These are phyloP conservation scores for Huntiella bhutanensis DNA, from an alignment of 2,329 filamentous ascomycete species.

Conservation along the genomic window DNA sequence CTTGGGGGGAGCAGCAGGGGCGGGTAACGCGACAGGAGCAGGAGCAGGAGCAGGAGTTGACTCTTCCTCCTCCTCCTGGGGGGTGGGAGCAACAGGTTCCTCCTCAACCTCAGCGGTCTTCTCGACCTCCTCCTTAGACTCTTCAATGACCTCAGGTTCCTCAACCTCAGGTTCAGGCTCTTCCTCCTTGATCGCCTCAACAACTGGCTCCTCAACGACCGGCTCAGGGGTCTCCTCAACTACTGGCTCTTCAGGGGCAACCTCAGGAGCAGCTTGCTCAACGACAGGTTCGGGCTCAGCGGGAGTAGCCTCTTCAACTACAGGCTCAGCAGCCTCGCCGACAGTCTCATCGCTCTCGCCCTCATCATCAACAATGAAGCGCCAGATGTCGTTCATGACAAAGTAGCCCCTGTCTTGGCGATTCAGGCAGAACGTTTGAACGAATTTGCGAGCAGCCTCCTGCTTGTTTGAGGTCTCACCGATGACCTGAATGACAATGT, in stretches of 20 bases:
- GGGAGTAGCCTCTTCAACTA: slow-evolving; percentile 17
- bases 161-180: neutral
- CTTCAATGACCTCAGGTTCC: slow-evolving; percentile 3
- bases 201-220: neutral
- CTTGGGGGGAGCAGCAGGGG: slow-evolving; percentile 25
- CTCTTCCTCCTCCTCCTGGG: slow-evolving; percentile 14
- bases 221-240: slow-evolving; percentile 1
- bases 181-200: slow-evolving; percentile 4
- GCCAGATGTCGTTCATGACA: slow-evolving; percentile 93
- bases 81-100: slow-evolving; percentile 26
- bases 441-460: slow-evolving; percentile 82
- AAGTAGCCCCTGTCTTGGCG: slow-evolving; percentile 95
- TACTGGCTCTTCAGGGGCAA: neutral
- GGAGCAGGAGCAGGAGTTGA: slow-evolving; percentile 30
- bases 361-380: slow-evolving; percentile 78
- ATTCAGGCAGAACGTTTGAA: slow-evolving; percentile 93
- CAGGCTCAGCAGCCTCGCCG: slow-evolving; percentile 16
- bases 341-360: slow-evolving; percentile 29
- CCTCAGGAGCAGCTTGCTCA: slow-evolving; percentile 14
- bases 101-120: slow-evolving; percentile 14
- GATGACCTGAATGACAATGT: slow-evolving; percentile 95
- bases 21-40: slow-evolving; percentile 37
- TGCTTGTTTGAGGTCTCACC: slow-evolving; percentile 93
- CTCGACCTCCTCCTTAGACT: neutral
- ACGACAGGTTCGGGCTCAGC: slow-evolving; percentile 41